phyloP scores from a whole-genome alignment of 1,139 yeast genomes.

The Citeromyces hawaiiensis region DNA sequence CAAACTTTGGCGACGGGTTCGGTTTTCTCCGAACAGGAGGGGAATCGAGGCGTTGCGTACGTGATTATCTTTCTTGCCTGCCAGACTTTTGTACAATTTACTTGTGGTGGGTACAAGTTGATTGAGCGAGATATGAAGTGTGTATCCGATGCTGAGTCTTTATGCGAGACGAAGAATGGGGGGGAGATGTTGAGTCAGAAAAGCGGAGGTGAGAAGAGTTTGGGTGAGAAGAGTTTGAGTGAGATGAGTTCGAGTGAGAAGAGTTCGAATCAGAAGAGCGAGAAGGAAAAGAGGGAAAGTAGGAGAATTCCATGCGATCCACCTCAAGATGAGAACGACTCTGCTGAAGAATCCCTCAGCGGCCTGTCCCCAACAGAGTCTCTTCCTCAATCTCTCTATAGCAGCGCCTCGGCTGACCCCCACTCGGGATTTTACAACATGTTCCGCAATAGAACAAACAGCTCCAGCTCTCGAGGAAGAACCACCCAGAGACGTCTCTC shows the following conservation, averaged over 20 bases:
- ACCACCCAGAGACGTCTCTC: neutral
- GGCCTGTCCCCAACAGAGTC: neutral
- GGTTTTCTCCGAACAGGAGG: slow-evolving; percentile 41
- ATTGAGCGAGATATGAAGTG: slow-evolving; percentile 56
- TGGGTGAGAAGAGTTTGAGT: too few relatives aligned
- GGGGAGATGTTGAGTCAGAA: too few relatives aligned
- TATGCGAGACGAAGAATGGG: neutral
- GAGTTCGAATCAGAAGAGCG: slow-evolving; percentile 12
- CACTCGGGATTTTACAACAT: neutral
- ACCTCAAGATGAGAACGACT: neutral
- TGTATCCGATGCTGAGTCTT: slow-evolving; percentile 6
- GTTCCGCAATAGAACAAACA: neutral
- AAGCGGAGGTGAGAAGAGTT: too few relatives aligned
- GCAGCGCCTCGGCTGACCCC: neutral
- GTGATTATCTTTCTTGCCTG: slow-evolving; percentile 68
- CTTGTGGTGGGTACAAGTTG: slow-evolving; percentile 59
- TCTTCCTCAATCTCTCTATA: neutral
- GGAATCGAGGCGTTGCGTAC: slow-evolving; percentile 75
- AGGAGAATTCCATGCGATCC: neutral
- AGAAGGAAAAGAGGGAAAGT: slow-evolving; percentile 2
- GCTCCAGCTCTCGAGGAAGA: neutral
- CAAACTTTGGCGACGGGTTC: slow-evolving; percentile 66
- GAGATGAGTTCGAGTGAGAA: too few relatives aligned
- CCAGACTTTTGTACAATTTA: slow-evolving; percentile 60
- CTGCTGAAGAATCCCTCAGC: neutral